phyloP scores from a whole-genome alignment of 2,329 filamentous ascomycete genomes.

The Microdochium trichocladiopsis region DNA sequence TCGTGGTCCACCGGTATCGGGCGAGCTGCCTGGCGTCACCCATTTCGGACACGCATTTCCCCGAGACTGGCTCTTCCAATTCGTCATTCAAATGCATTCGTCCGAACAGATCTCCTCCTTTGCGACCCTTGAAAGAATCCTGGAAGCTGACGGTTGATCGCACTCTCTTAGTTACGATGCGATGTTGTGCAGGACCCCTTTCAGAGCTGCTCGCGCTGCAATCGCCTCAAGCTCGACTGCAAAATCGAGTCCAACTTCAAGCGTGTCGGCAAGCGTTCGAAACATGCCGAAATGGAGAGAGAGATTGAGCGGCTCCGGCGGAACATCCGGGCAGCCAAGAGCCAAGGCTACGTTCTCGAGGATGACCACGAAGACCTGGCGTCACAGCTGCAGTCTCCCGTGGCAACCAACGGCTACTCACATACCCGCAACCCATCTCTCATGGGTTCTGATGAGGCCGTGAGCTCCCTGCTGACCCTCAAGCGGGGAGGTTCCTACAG shows the following conservation, averaged over 20 bases:
- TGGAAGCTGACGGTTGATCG: conserved; percentile 7
- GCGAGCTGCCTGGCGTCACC: background rate
- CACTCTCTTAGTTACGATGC: conserved; percentile 59
- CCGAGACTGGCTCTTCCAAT: background rate
- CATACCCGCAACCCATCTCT: conserved; percentile 56
- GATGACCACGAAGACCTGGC: conserved; percentile 49
- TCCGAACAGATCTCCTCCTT: too few relatives aligned
- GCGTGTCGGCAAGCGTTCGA: conserved; percentile 72
- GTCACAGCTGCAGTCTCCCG: conserved; percentile 51
- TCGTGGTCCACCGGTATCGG: too few relatives aligned
- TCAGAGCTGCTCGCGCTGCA: conserved; percentile 68
- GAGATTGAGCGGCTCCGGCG: conserved; percentile 66
- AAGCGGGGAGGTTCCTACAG: conserved; percentile 59
- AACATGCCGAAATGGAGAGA: conserved; percentile 81
- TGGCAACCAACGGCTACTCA: conserved; percentile 48
- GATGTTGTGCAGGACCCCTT: conserved; percentile 79
- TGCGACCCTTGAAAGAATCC: too few relatives aligned
- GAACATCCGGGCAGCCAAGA: conserved; percentile 51
- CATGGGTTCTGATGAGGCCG: conserved; percentile 63
- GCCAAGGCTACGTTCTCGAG: conserved; percentile 47
- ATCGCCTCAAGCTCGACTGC: conserved; percentile 73
- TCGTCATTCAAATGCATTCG: too few relatives aligned
- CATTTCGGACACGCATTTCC: background rate
- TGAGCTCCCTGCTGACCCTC: conserved; percentile 58
- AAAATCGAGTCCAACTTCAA: conserved; percentile 87